Evolutionary conservation across 768 basidiomycete genomes (phyloP).

Genomic region (Trichaptum fuscoviolaceum): DNA sequence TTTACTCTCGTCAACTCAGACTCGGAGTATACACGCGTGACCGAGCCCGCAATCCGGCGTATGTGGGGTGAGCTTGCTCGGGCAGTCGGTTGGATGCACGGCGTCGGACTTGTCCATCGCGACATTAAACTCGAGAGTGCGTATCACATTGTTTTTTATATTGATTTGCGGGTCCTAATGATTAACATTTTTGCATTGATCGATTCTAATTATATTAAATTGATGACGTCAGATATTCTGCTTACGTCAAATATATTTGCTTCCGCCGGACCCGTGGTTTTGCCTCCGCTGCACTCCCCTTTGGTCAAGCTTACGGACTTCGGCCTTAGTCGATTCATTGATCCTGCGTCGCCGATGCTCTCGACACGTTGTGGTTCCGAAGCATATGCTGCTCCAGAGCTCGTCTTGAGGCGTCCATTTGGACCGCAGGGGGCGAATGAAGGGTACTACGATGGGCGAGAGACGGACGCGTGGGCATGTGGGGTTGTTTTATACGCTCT

Average conservation of each 20-base stretch:
- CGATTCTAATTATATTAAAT: not conserved
- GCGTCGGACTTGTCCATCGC: slow-evolving; percentile 78
- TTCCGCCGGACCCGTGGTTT: slow-evolving; percentile 27
- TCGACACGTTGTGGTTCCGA: slow-evolving; percentile 84
- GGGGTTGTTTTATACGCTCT: slow-evolving; percentile 85
- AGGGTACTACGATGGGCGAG: slow-evolving; percentile 70
- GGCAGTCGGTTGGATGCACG: slow-evolving; percentile 86
- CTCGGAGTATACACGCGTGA: slow-evolving; percentile 19
- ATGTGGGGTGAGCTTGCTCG: slow-evolving; percentile 74
- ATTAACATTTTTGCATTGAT: not conserved
- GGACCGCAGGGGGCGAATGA: slow-evolving; percentile 31
- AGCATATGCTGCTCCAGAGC: slow-evolving; percentile 80
- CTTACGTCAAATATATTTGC: slow-evolving; percentile 47
- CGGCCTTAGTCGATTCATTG: slow-evolving; percentile 81
- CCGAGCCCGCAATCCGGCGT: slow-evolving; percentile 50
- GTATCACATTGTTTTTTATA: slow-evolving; percentile 15
- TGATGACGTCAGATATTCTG: slow-evolving; percentile 54
- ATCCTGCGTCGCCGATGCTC: slow-evolving; percentile 54
- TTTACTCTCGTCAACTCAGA: slow-evolving; percentile 67
- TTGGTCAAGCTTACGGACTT: slow-evolving; percentile 86
- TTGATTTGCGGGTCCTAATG: not conserved
- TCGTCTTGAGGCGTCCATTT: slow-evolving; percentile 47
- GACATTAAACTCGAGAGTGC: slow-evolving; percentile 76
- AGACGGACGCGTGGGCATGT: slow-evolving; percentile 87
- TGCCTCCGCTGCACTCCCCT: slow-evolving; percentile 38